Base-by-base conservation (phyloP, 176 grass and related monocot species). In the Triticum turgidum region DNA sequence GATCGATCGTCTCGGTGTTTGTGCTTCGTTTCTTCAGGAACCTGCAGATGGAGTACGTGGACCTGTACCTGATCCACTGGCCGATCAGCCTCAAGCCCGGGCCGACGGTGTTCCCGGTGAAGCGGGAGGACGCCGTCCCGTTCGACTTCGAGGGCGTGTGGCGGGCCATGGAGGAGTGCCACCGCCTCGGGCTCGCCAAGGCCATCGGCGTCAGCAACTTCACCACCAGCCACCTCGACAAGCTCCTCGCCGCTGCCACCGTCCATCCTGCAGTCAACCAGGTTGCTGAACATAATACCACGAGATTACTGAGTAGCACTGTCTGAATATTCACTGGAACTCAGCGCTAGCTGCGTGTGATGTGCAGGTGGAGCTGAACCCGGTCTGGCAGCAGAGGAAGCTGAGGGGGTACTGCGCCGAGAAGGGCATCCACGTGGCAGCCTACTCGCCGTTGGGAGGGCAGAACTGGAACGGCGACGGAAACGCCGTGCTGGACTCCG, bases 191-290 rank as follows among this genome's bases (percentile, higher is more conserved):
- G 9, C 87, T 96, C 78, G 72, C 91, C 15, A 93, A 35, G 30
- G 63, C 91, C 1, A 91, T 96, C 30, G 87, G 91, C 73, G 89
- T 96, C 38, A 93, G 91, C 91, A 96, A 96, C 84, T 96, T 96
- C 87, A 91, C 87, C 63, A 87, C 88, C 27, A 78, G 3, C 8
- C 90, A 93, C 45, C 66, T 95, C 6, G 67, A 91, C 20, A 81
- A 65, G 70, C 5, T 93, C 9, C 33, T 93, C 2, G 34, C 87
- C 5, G 41, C 54, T 21, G 79, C 91, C 73, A 62, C 82, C 11
- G 54, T 90, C 54, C 61, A 54, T 1, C 94, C 94, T 33, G 81
- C 94, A 27, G 89, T 96, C 68, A 96, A 96, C 47, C 91, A 96
- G 89, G 91, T 87, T 25, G 12, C 22, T 9, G 6, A 27, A 15